phyloP scores from a whole-genome alignment of 2,329 filamentous ascomycete genomes.

The Botrytis deweyae region DNA sequence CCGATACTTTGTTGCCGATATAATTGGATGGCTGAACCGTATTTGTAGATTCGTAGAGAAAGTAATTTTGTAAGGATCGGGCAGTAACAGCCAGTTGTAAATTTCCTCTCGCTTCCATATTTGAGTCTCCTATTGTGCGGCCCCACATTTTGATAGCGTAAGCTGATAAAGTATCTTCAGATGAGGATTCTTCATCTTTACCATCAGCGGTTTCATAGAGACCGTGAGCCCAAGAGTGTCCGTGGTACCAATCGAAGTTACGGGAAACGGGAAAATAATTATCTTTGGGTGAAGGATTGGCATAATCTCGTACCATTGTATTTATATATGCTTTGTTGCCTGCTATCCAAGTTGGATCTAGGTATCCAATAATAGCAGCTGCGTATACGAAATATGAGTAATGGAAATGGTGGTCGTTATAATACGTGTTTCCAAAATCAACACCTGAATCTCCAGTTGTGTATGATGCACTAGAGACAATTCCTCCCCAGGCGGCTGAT shows the following conservation, averaged over 20 bases:
- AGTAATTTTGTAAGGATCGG: conserved; percentile 75
- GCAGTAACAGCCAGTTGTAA: conserved; percentile 79
- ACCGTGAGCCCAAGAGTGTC: conserved; percentile 90
- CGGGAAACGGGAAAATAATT: conserved; percentile 77
- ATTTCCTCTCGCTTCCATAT: conserved; percentile 75
- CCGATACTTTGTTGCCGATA: conserved; percentile 71
- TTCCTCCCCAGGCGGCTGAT: conserved; percentile 68
- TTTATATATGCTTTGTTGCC: conserved; percentile 80
- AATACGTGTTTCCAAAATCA: conserved; percentile 89
- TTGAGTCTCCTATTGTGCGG: conserved; percentile 67
- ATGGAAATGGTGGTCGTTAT: conserved; percentile 75
- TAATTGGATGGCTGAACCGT: conserved; percentile 71
- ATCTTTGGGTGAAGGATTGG: conserved; percentile 72
- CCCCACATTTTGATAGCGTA: conserved; percentile 94
- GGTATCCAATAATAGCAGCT: conserved; percentile 75
- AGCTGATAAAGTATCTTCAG: conserved; percentile 83
- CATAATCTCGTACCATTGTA: conserved; percentile 75
- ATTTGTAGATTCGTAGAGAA: conserved; percentile 73
- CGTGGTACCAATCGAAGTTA: conserved; percentile 85
- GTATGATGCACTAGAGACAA: conserved; percentile 76
- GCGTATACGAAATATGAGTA: conserved; percentile 89
- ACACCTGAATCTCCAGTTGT: conserved; percentile 63
- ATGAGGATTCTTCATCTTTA: conserved; percentile 84
- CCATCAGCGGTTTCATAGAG: conserved; percentile 69
- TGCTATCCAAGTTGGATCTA: conserved; percentile 73